Conservation (phyloP, 202 grass and related monocot species). For the Brachypodium distachyon region DNA sequence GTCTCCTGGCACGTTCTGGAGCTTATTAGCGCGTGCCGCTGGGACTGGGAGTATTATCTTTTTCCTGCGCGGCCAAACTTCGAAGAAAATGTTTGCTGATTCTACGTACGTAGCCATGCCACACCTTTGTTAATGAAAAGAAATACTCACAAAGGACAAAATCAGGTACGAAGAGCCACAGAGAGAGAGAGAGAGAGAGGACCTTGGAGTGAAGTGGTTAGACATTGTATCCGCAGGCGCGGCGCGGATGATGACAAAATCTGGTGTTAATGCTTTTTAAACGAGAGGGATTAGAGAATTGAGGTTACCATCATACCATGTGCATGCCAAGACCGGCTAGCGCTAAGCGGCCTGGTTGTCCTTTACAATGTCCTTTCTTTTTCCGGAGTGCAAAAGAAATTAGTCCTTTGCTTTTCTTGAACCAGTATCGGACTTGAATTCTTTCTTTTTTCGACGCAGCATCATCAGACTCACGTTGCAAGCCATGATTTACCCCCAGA, state of each 20-base stretch:
- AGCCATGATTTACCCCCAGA: neutral
- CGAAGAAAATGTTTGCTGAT: constrained; percentile 11
- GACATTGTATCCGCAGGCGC: neutral
- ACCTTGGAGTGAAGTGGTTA: neutral
- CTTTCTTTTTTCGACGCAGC: too few relatives aligned
- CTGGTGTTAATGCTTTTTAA: neutral
- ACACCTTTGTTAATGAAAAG: neutral
- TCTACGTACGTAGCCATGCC: neutral
- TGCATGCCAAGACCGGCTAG: neutral
- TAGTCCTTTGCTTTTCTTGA: too few relatives aligned
- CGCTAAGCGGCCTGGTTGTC: neutral
- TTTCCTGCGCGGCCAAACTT: neutral
- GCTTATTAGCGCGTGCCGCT: too few relatives aligned
- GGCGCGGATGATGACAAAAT: neutral
- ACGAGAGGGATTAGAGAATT: neutral
- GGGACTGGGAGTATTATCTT: neutral
- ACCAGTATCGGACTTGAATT: too few relatives aligned
- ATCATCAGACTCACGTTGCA: too few relatives aligned
- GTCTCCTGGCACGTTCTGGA: neutral
- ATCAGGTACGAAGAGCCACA: neutral
- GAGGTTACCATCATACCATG: neutral
- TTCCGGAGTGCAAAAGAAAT: neutral
- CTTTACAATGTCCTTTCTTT: too few relatives aligned
- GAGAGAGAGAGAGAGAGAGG: neutral
- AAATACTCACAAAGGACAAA: neutral